Evolutionary conservation across 192 early-diverging fungal genomes (phyloP).

Genomic region (Podila verticillata): DNA sequence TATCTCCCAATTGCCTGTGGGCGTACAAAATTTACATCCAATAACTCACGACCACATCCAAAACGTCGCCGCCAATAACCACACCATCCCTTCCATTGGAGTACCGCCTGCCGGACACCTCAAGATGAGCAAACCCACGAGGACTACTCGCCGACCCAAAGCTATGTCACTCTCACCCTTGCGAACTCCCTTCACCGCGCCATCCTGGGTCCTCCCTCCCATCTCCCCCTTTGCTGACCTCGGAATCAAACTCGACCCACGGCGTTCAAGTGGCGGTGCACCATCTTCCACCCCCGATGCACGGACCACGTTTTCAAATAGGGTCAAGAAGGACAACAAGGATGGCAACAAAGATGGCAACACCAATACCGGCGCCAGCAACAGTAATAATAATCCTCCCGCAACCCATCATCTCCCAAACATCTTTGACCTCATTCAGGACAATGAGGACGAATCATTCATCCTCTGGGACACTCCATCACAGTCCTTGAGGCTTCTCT

Average conservation of each 20-base stretch:
- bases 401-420: conserved; percentile 8
- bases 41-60: too few species aligned
- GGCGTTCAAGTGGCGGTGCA: conserved; percentile 1
- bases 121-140: background rate
- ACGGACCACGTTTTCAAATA: background rate
- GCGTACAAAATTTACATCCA: too few species aligned
- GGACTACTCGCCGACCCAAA: background rate
- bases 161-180: background rate
- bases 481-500: background rate
- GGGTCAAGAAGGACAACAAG: too few species aligned
- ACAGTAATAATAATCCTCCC: background rate
- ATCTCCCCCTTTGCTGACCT: conserved; percentile 44
- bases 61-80: too few species aligned
- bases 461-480: conserved; percentile 34
- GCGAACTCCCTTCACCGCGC: background rate
- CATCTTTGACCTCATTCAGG: conserved; percentile 35
- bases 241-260: conserved; percentile 22
- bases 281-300: background rate
- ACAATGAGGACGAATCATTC: conserved; percentile 34
- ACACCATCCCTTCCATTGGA: too few species aligned
- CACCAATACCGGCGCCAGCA: background rate
- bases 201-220: conserved; percentile 31
- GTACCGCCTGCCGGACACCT: background rate
- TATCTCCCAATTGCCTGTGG: too few species aligned
- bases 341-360: background rate